Evolutionary conservation across 2,329 filamentous ascomycete genomes (phyloP), one percentile per base, ranked within the genome.

Genomic region (Monosporascus sp.): DNA sequence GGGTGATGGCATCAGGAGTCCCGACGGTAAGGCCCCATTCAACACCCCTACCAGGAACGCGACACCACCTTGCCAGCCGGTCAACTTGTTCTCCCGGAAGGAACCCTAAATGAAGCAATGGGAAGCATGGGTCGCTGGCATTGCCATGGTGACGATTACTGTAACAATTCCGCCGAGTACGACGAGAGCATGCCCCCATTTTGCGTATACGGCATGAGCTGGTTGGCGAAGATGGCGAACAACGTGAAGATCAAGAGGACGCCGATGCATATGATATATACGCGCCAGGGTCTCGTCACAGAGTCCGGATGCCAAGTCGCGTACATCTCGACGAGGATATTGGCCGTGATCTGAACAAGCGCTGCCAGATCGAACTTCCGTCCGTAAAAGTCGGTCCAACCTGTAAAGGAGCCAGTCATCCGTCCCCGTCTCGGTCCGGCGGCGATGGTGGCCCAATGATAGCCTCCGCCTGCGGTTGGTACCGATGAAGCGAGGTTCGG

Each of bases 11-110:
- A 65, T 87, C 84, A 3, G 83, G 81, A 0, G 82, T 85, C 18
- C 84, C 84, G 25, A 88, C 80, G 20, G 82, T 63, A 84, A 87
- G 11, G 83, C 82, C 5, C 83, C 84, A 59, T 87, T 87, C 24
- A 88, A 72, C 65, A 87, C 84, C 18, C 84, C 84, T 1, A 80
- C 71, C 25, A 86, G 70, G 57, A 88, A 87, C 2, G 83, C 82
- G n/a, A 87, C 79, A 17, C 82, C 82, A 45, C 81, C 72, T 59
- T 59, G 71, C 80, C 68, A 80, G 49, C 81, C 82, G 62, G 70
- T 81, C 59, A 66, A 61, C 55, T 79, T 79, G 54, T 77, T 74
- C 58, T 74, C 70, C 5, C 67, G 54, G 57, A 77, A 76, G 2
- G 70, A 72, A 37, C 58, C 67, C 81, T 81, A 85, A 8, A 85